Percentiles rank a stretch among this genome's conserved stretches.
phyloP scores from a whole-genome alignment of 768 basidiomycete genomes.

The Leccinum broughii region DNA sequence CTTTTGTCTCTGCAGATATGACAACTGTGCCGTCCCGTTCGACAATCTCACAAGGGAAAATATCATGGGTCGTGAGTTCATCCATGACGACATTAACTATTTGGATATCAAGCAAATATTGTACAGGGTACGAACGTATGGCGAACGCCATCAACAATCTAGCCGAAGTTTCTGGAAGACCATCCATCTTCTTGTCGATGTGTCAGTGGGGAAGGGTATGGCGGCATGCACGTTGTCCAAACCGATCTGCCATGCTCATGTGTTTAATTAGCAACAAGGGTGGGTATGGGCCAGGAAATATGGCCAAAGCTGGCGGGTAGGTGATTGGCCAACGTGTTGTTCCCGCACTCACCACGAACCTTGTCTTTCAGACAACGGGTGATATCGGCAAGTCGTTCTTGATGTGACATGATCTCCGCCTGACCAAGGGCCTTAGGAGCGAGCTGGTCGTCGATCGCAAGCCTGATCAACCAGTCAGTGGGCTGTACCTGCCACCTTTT shows the following conservation, averaged over 20 bases:
- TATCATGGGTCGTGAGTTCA: slow-evolving; percentile 51
- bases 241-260: background rate
- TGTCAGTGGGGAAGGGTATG: slow-evolving; percentile 70
- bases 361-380: slow-evolving; percentile 43
- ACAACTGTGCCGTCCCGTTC: slow-evolving; percentile 63
- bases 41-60: slow-evolving; percentile 56
- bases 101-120: background rate
- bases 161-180: slow-evolving; percentile 46
- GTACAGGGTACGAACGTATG: slow-evolving; percentile 60
- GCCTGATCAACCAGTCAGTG: slow-evolving; percentile 55
- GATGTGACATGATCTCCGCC: background rate
- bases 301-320: slow-evolving; percentile 68
- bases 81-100: background rate
- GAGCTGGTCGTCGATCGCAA: slow-evolving; percentile 50
- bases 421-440: slow-evolving; percentile 34
- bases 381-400: slow-evolving; percentile 43
- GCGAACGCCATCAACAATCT: slow-evolving; percentile 54
- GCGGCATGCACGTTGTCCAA: background rate
- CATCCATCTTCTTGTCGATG: slow-evolving; percentile 58
- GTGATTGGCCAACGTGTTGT: slow-evolving; percentile 14
- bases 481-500: background rate
- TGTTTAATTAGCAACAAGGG: slow-evolving; percentile 47
- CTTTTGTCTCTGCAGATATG: slow-evolving; percentile 42
- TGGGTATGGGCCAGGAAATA: slow-evolving; percentile 62
- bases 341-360: slow-evolving; percentile 2